Evolutionary conservation across 371 early-diverging fungal genomes (phyloP), one percentile per base, ranked within the genome.

Genomic region (Umbelopsis sp.): DNA sequence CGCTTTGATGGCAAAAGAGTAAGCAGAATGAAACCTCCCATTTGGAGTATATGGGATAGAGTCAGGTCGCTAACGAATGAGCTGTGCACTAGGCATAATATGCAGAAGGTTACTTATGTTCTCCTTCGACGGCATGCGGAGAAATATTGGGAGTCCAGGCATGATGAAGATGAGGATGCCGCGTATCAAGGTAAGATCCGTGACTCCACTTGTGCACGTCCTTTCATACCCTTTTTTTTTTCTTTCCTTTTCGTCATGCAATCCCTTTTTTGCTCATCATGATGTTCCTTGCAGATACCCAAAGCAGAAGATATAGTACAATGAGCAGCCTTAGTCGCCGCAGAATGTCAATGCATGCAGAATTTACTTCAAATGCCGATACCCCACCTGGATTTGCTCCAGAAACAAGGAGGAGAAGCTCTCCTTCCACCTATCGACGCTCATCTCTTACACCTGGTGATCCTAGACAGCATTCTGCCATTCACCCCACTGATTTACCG

Each of bases 81-180:
- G 4, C 29, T 29, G 29, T 29, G 50, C 3, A 38, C n/a, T 64
- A 83, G 83, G 29, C 77, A 83, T 29, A 83, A 83, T 50, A 83
- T 83, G 84, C 84, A 81, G 72, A 83, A 83, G 44, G 81, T 81
- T 0, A 81, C 81, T 2, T 83, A 83, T 72, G 81, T 83, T 8
- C 35, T 83, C 29, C 74, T 83, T 16, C 80, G 78, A 70, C 74
- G 80, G 12, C 81, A 83, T 65, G 81, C 84, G 0, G 76, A 65
- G 18, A 74, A 74, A 8, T 81, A 83, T 65, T 81, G 81, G 81
- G 78, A 83, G 72, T 71, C 69, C 32, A 78, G 78, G 20, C 69
- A 76, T 48, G 81, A 78, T 48, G 80, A 79, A n/a, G 78, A 80
- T 37, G 64, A 64, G 18, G 64, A 44, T 41, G 41, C 41, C 44